A percentile compares a stretch with the other conserved stretches of the same genome.
phyloP scores from a whole-genome alignment of 2,329 filamentous ascomycete genomes.

The Colletotrichum sp. region DNA sequence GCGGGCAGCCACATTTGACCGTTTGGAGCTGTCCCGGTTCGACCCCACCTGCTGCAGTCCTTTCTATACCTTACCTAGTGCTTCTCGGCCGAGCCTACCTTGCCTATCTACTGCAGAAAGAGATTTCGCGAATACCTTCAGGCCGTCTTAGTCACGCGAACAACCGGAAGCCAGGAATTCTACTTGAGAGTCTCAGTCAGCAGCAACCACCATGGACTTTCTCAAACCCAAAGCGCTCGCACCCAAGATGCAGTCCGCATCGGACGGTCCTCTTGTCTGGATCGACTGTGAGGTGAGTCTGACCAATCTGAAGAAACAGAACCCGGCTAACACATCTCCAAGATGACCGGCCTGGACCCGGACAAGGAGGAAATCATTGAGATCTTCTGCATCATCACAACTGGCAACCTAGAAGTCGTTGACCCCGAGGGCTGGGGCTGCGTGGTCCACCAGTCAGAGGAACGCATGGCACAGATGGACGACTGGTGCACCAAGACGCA shows the following conservation, averaged over 20 bases:
- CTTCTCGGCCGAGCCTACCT: not conserved
- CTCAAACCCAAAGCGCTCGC: not conserved
- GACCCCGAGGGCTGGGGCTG: constrained; percentile 81
- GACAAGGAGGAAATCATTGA: constrained; percentile 86
- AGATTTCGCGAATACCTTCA: not conserved
- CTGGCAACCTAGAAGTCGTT: constrained; percentile 76
- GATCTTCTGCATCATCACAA: constrained; percentile 91
- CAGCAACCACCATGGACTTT: constrained; percentile 9
- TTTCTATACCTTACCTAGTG: not conserved
- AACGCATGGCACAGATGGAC: constrained; percentile 79
- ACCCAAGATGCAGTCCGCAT: constrained; percentile 2
- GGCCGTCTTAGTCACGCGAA: not conserved
- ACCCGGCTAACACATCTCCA: constrained; percentile 38
- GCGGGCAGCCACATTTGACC: not conserved
- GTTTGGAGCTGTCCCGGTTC: not conserved
- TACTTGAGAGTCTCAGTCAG: not conserved
- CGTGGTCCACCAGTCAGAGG: constrained; percentile 75
- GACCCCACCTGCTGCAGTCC: not conserved
- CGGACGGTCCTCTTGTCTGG: constrained; percentile 76
- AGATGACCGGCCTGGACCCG: constrained; percentile 88
- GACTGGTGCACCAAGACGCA: constrained; percentile 90
- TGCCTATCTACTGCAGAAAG: not conserved
- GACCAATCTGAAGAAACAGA: not conserved
- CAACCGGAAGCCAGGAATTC: not conserved
- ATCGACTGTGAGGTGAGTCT: constrained; percentile 70